Evolutionary conservation across 768 basidiomycete genomes (phyloP).

Genomic region (Leccinum fibrillosum): DNA sequence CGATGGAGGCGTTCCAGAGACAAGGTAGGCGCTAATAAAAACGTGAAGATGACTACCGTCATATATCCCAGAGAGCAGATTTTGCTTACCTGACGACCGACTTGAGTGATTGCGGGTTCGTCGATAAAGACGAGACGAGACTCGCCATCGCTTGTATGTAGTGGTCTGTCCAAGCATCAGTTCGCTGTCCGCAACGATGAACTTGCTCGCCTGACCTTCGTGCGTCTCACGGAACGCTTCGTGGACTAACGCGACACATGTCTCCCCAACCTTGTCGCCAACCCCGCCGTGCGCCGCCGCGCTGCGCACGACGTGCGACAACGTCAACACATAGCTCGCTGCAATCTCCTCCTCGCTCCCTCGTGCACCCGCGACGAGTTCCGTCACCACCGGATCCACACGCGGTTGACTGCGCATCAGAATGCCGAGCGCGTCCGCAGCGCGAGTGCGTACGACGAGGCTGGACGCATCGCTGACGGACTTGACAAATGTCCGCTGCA

Average conservation of each 20-base stretch:
- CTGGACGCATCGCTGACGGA: conserved; percentile 80
- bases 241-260: conserved; percentile 66
- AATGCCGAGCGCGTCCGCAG: conserved; percentile 55
- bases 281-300: conserved; percentile 62
- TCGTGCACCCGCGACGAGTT: conserved; percentile 63
- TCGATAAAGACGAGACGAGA: conserved; percentile 61
- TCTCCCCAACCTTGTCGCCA: conserved; percentile 70
- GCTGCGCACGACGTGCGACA: conserved; percentile 70
- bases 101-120: conserved; percentile 59
- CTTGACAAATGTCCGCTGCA: conserved; percentile 96
- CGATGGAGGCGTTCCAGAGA: conserved; percentile 66
- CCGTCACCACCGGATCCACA: conserved; percentile 92
- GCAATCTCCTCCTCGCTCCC: conserved; percentile 69
- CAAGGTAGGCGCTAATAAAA: conserved; percentile 51
- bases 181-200: neutral
- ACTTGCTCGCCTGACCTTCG: conserved; percentile 43
- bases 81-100: conserved; percentile 61
- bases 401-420: conserved; percentile 89
- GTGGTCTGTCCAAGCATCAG: conserved; percentile 45
- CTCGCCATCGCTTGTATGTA: conserved; percentile 64
- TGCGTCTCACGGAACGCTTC: conserved; percentile 77
- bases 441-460: conserved; percentile 67
- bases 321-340: conserved; percentile 69
- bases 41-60: conserved; percentile 4
- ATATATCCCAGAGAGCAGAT: conserved; percentile 3